These are phyloP conservation scores for Diaporthe citriasiana DNA, from an alignment of 2,329 filamentous ascomycete genomes.

Conservation along the genomic window DNA sequence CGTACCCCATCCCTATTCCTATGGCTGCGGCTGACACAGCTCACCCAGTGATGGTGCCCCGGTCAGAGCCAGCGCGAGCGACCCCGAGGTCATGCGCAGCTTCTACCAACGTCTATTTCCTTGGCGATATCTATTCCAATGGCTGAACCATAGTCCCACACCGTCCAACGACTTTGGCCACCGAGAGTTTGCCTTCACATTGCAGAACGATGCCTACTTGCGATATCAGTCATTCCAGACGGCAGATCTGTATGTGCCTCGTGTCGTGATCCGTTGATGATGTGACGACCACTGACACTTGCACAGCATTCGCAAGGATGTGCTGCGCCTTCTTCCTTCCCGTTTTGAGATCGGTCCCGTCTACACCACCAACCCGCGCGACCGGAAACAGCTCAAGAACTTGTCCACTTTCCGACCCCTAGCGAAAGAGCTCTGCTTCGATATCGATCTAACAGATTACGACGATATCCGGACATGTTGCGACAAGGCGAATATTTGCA, in stretches of 20 bases:
- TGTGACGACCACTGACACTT: slow-evolving; percentile 33
- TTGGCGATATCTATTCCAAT: slow-evolving; percentile 95
- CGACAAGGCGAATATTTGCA: slow-evolving; percentile 91
- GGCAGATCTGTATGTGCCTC: slow-evolving; percentile 62
- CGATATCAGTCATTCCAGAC: slow-evolving; percentile 83
- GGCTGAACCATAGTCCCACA: slow-evolving; percentile 93
- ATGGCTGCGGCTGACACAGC: slow-evolving; percentile 45
- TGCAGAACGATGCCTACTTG: slow-evolving; percentile 92
- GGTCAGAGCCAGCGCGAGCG: slow-evolving; percentile 66
- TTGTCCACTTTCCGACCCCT: slow-evolving; percentile 86
- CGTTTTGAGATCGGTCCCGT: slow-evolving; percentile 99
- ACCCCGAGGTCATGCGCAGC: slow-evolving; percentile 88
- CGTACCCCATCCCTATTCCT: neutral
- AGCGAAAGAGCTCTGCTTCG: slow-evolving; percentile 95
- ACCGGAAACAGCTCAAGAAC: slow-evolving; percentile 89
- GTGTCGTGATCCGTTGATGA: neutral
- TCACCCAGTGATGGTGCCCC: slow-evolving; percentile 52
- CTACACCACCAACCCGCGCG: slow-evolving; percentile 92
- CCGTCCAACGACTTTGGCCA: slow-evolving; percentile 91
- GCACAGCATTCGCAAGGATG: slow-evolving; percentile 85
- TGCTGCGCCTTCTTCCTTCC: slow-evolving; percentile 87
- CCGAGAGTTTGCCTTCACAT: slow-evolving; percentile 94
- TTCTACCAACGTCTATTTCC: slow-evolving; percentile 98
- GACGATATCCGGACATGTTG: slow-evolving; percentile 97
- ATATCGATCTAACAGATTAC: slow-evolving; percentile 99